Percentiles rank a stretch among this genome's conserved stretches.
Conservation (phyloP, 2,329 filamentous ascomycete genomes). For the Colletotrichum sp. region DNA sequence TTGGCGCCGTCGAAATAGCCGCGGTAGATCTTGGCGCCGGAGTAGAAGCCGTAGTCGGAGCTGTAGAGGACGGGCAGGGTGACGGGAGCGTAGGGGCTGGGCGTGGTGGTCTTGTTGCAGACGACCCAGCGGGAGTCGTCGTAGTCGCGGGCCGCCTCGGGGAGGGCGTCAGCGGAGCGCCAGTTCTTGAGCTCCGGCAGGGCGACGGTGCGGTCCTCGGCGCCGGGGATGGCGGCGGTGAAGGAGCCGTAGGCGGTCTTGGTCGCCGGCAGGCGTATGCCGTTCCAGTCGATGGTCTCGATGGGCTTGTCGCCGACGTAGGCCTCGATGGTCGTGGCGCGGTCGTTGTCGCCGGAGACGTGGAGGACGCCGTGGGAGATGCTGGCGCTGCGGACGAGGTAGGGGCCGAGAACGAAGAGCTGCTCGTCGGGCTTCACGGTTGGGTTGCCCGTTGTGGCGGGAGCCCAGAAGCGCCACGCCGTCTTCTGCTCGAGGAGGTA, state of each 20-base stretch:
- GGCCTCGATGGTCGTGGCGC: conserved; percentile 67
- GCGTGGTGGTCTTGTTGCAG: conserved; percentile 63
- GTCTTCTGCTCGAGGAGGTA: conserved; percentile 67
- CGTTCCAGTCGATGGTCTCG: conserved; percentile 69
- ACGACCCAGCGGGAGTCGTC: conserved; percentile 72
- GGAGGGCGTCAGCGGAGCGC: conserved; percentile 74
- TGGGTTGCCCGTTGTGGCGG: conserved; percentile 44
- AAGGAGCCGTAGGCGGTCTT: conserved; percentile 50
- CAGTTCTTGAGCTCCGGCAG: conserved; percentile 67
- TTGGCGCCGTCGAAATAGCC: conserved; percentile 72
- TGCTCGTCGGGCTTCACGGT: conserved; percentile 45
- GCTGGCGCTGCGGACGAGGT: conserved; percentile 66
- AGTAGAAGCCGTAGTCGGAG: conserved; percentile 78
- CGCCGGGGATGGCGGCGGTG: conserved; percentile 52
- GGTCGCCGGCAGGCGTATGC: conserved; percentile 38
- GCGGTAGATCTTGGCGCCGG: conserved; percentile 72
- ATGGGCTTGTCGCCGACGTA: conserved; percentile 41
- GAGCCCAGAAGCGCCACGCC: conserved; percentile 73
- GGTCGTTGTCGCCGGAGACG: conserved; percentile 75
- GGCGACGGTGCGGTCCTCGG: conserved; percentile 42
- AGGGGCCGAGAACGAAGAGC: conserved; percentile 68
- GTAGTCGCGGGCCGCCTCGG: conserved; percentile 68
- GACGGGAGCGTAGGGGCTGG: conserved; percentile 62
- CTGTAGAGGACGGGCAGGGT: conserved; percentile 71
- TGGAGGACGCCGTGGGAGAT: conserved; percentile 60